Evolutionary conservation across 1,284 basidiomycete species (phyloP), one percentile per base, ranked within the genome.

Genomic region (Trametes polyzona): DNA sequence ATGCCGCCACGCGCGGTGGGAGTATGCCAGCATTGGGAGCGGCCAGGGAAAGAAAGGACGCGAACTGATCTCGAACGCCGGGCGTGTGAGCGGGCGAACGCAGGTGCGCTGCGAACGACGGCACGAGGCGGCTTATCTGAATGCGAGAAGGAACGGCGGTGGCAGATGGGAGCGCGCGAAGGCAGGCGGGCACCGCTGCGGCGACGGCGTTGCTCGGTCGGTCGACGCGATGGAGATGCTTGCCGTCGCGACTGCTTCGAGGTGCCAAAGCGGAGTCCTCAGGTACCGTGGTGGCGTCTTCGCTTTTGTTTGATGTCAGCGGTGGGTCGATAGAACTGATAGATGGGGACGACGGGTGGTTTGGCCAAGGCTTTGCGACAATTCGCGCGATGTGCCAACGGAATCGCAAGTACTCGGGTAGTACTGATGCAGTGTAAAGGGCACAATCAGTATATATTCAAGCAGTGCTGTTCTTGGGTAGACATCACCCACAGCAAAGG

Each of bases 61-160:
- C 41, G 42, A 54, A 47, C 47, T 19, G 21, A 39, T 43, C 47
- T 50, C 17, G 57, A 50, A 40, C 37, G 47, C 39, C 51, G 21
- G 40, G 46, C 56, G 35, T 49, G 50, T 39, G 49, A 58, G 44
- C 47, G 33, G n/a, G 9, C 12, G 47, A 40, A 10, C 19, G 44
- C 23, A 24, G 30, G 52, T 33, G 41, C 39, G 17, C 30, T 36
- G 24, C 2, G 41, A 50, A 36, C 47, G 53, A 39, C 41, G 19
- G 24, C 58, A 59, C 58, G 58, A 59, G 58, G 58, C 53, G 30
- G 46, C 52, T 59, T 59, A 59, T 59, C 58, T 59, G 49, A 52
- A 59, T 59, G 44, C 29, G 23, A 55, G 58, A 59, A 59, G 46
- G 46, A 12, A 16, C 17, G 27, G 12, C 12, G 30, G 14, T 47